These are phyloP conservation scores for Beauveria brongniartii DNA, from an alignment of 2,329 filamentous ascomycete species.

Conservation along the genomic window DNA sequence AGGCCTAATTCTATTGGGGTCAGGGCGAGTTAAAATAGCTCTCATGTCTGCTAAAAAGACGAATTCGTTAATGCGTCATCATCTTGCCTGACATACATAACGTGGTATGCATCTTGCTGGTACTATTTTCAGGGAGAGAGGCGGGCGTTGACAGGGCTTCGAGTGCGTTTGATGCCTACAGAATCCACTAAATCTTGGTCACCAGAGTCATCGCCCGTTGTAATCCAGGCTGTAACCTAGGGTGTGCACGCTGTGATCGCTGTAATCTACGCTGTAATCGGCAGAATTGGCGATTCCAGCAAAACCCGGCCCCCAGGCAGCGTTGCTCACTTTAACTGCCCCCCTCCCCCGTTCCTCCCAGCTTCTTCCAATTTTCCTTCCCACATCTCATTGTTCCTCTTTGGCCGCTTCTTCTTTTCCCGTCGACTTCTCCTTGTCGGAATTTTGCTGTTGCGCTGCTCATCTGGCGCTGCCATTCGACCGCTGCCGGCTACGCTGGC, in stretches of 20 bases:
- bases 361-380: constrained; percentile 4
- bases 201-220: no score
- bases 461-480: background rate
- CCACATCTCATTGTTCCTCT: constrained; percentile 2
- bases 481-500: background rate
- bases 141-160: no score
- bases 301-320: background rate
- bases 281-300: background rate
- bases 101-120: no score
- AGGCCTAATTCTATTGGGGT: no score
- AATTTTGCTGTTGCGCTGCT: background rate
- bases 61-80: no score
- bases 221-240: no score
- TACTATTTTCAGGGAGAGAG: no score
- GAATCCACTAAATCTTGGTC: background rate
- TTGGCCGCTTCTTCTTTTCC: background rate
- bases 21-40: no score
- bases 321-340: constrained; percentile 10
- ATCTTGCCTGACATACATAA: no score
- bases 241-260: no score
- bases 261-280: background rate
- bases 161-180: background rate
- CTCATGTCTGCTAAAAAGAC: no score
- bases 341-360: constrained; percentile 9
- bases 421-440: background rate